These are phyloP conservation scores for Talaromyces rugulosus DNA, from an alignment of 2,329 filamentous ascomycete genomes.

Conservation along the genomic window DNA sequence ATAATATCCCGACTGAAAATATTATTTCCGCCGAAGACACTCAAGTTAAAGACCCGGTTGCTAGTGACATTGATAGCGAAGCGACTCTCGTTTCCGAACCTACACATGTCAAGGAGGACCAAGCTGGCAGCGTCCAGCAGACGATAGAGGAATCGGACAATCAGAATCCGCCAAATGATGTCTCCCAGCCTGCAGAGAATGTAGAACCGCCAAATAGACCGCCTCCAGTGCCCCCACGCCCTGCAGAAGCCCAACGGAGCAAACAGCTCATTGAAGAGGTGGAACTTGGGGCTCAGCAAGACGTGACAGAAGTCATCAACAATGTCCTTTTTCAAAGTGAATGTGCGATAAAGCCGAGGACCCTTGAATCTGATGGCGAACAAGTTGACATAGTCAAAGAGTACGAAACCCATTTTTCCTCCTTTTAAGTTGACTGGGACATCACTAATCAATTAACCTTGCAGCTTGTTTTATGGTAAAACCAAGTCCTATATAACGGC, in stretches of 20 bases:
- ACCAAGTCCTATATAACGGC: conserved; percentile 45
- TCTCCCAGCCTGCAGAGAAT: conserved; percentile 7
- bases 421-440: not conserved
- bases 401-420: conserved; percentile 24
- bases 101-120: conserved; percentile 38
- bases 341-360: conserved; percentile 73
- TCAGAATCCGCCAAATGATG: not conserved
- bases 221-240: conserved; percentile 57
- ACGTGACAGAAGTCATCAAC: conserved; percentile 93
- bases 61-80: conserved; percentile 28
- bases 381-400: conserved; percentile 78
- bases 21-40: conserved; percentile 16
- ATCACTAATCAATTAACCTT: not conserved
- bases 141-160: not conserved
- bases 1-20: conserved; percentile 9
- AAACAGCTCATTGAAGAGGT: conserved; percentile 46
- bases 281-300: conserved; percentile 72
- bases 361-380: conserved; percentile 63
- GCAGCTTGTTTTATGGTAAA: conserved; percentile 49
- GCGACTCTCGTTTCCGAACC: conserved; percentile 33
- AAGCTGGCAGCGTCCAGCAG: conserved; percentile 15
- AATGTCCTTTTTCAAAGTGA: conserved; percentile 89
- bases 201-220: conserved; percentile 43
- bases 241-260: conserved; percentile 31
- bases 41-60: conserved; percentile 21